Evolutionary conservation across 208 protist genomes (phyloP).

Genomic region (Leishmania gerbilli): DNA sequence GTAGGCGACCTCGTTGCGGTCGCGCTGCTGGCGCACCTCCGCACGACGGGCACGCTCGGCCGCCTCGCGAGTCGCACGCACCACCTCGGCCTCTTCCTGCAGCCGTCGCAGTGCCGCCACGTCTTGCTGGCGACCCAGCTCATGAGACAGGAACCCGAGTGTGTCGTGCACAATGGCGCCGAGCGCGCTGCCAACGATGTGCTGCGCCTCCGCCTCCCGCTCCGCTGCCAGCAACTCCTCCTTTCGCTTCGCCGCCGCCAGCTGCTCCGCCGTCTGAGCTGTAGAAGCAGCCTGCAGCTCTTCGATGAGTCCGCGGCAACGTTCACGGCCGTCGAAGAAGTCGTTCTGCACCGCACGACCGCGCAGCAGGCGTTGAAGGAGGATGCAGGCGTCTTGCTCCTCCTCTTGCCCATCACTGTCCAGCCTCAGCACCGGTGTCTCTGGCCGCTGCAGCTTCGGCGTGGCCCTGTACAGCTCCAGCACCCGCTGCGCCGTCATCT

Average conservation of each 20-base stretch:
- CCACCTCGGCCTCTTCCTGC: slow-evolving; percentile 66
- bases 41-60: slow-evolving; percentile 73
- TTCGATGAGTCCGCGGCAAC: slow-evolving; percentile 90
- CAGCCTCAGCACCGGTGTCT: slow-evolving; percentile 88
- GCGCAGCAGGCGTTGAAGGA: slow-evolving; percentile 91
- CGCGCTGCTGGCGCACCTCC: slow-evolving; percentile 63
- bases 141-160: slow-evolving; percentile 86
- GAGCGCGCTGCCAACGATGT: slow-evolving; percentile 62
- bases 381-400: slow-evolving; percentile 78
- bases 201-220: slow-evolving; percentile 54
- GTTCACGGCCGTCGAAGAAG: slow-evolving; percentile 94
- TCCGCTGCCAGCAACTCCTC: slow-evolving; percentile 40
- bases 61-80: slow-evolving; percentile 74
- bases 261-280: slow-evolving; percentile 75
- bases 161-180: slow-evolving; percentile 85
- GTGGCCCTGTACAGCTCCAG: slow-evolving; percentile 89
- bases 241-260: slow-evolving; percentile 33
- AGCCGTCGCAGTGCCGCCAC: slow-evolving; percentile 49
- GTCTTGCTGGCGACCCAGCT: slow-evolving; percentile 84
- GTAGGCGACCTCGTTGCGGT: slow-evolving; percentile 77
- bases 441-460: slow-evolving; percentile 85
- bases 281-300: slow-evolving; percentile 91
- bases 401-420: slow-evolving; percentile 86
- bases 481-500: slow-evolving; percentile 44
- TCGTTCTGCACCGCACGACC: slow-evolving; percentile 93